A percentile compares a stretch with the other conserved stretches of the same genome.
phyloP scores from a whole-genome alignment of 2,329 filamentous ascomycete species.

The Aureobasidium sp. region DNA sequence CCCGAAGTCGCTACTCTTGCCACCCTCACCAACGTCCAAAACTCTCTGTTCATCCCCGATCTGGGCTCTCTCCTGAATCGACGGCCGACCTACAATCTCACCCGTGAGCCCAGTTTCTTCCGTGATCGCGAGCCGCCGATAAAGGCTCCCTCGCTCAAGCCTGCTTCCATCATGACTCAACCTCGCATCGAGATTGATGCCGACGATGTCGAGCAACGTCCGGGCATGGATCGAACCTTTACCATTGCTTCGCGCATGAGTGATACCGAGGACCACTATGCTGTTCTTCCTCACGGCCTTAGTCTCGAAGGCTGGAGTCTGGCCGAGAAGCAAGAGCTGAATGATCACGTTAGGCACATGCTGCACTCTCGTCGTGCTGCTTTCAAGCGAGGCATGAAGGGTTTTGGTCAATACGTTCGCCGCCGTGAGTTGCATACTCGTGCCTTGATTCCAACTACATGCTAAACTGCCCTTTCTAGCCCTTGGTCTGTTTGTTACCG shows the following conservation, averaged over 20 bases:
- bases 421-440: constrained; percentile 48
- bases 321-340: constrained; percentile 67
- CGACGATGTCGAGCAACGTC: constrained; percentile 5
- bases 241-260: constrained; percentile 61
- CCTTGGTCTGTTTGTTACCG: constrained; percentile 73
- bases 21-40: constrained; percentile 82
- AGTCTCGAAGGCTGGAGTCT: constrained; percentile 67
- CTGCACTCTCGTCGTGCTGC: constrained; percentile 72
- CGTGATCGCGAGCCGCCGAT: background rate
- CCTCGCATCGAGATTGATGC: constrained; percentile 15
- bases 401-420: constrained; percentile 71
- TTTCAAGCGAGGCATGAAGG: constrained; percentile 72
- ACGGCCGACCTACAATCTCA: constrained; percentile 69
- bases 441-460: too few relatives aligned
- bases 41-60: constrained; percentile 78
- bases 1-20: constrained; percentile 77
- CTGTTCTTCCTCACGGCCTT: constrained; percentile 68
- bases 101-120: constrained; percentile 38
- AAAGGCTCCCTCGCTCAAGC: constrained; percentile 24
- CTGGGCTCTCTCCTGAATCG: constrained; percentile 71
- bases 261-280: constrained; percentile 65
- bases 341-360: constrained; percentile 84
- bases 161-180: constrained; percentile 9
- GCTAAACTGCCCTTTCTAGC: constrained; percentile 44
- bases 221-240: background rate